A percentile compares a stretch with the other conserved stretches of the same genome.
Conservation (phyloP, 768 basidiomycete genomes). For the Glaciozyma martinii region DNA sequence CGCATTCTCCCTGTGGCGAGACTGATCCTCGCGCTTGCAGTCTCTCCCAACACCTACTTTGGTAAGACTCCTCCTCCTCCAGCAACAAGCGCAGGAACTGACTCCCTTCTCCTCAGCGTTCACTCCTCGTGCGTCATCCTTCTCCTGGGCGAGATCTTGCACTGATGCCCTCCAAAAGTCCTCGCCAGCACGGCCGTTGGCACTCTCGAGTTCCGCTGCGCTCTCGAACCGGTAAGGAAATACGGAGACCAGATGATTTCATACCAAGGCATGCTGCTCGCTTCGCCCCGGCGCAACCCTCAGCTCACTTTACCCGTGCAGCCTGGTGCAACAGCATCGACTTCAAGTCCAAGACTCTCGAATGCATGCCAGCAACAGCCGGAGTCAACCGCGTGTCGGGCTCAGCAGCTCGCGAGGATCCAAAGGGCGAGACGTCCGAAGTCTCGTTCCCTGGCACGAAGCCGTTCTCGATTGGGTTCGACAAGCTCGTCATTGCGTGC, state of each 20-base stretch:
- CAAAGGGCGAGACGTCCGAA: background rate
- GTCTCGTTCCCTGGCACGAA: conserved; percentile 12
- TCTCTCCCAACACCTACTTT: background rate
- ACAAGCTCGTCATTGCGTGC: conserved; percentile 61
- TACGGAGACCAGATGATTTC: background rate
- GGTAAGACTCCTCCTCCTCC: background rate
- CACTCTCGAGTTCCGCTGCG: background rate
- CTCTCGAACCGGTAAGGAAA: background rate
- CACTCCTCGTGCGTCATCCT: background rate
- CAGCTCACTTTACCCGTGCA: conserved; percentile 15
- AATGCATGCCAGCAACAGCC: conserved; percentile 19
- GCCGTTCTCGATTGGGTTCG: conserved; percentile 57
- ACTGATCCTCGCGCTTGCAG: background rate
- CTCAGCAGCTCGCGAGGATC: background rate
- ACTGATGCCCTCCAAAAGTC: background rate
- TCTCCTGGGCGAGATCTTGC: background rate
- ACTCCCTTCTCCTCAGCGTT: background rate
- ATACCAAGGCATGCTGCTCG: background rate
- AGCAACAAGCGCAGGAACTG: background rate
- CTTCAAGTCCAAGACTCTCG: conserved; percentile 22
- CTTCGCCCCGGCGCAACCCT: background rate
- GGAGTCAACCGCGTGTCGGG: background rate
- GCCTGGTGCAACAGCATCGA: conserved; percentile 39
- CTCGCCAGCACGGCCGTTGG: background rate
- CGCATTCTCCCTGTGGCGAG: background rate